Evolutionary conservation across 352 stramenopile species (phyloP).

Genomic region (Phytophthora tentaculata): DNA sequence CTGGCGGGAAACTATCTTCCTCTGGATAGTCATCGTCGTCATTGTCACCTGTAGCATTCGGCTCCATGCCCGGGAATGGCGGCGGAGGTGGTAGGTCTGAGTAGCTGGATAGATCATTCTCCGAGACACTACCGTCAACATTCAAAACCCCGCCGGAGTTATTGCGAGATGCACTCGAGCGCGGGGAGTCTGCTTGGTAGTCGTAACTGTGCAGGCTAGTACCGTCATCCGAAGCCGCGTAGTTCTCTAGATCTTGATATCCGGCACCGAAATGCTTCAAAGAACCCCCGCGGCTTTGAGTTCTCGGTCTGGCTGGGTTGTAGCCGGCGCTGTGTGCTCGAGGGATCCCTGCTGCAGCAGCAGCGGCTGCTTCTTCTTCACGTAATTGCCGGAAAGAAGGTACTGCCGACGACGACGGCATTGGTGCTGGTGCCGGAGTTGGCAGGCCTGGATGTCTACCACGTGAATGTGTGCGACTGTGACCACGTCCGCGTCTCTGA

Average conservation of each 20-base stretch:
- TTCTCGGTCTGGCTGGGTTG: conserved; percentile 17
- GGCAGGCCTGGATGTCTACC: conserved; percentile 24
- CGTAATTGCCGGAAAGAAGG: conserved; percentile 70
- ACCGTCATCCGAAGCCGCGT: conserved; percentile 42
- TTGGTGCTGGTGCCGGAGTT: conserved; percentile 21
- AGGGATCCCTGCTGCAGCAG: conserved; percentile 27
- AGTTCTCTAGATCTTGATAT: conserved; percentile 33
- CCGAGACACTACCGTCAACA: conserved; percentile 16
- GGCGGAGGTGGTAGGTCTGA: conserved; percentile 27
- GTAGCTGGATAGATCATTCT: conserved; percentile 25
- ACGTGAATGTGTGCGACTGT: conserved; percentile 24
- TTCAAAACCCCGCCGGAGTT: conserved; percentile 21
- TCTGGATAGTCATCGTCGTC: conserved; percentile 29
- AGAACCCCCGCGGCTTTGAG: conserved; percentile 31
- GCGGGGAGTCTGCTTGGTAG: conserved; percentile 36
- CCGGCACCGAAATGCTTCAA: conserved; percentile 23
- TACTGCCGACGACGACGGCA: conserved; percentile 41
- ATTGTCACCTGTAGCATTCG: conserved; percentile 3
- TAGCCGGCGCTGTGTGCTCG: conserved; percentile 39
- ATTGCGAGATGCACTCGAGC: conserved; percentile 32
- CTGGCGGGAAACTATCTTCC: conserved; percentile 43
- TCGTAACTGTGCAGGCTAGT: conserved; percentile 44
- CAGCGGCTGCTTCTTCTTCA: conserved; percentile 50
- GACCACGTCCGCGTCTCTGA: conserved; percentile 42
- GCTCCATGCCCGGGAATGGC: conserved; percentile 24